Percentiles rank a stretch among this genome's conserved stretches.
Evolutionary conservation across 306 rosid genomes (phyloP).

Genomic region (Fagus crenata): DNA sequence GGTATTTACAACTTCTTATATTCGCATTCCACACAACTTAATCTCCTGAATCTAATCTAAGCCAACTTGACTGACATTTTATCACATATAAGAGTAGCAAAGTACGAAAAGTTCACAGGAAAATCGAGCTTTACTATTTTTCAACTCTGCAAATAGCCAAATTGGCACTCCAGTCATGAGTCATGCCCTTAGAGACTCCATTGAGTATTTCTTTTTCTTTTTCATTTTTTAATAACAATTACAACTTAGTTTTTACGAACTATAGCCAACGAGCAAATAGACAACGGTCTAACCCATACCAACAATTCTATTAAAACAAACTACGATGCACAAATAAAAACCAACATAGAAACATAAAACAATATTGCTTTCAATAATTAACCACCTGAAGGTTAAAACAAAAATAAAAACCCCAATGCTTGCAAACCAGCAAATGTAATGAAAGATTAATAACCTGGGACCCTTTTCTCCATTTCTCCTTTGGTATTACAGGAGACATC

Average conservation of each 20-base stretch:
- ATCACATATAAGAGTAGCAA: neutral
- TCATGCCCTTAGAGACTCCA: no score
- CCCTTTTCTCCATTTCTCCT: constrained; percentile 93
- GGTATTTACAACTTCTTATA: constrained; percentile 5
- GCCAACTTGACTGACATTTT: neutral
- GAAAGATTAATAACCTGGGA: constrained; percentile 69
- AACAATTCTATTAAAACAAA: no score
- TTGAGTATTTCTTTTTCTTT: no score
- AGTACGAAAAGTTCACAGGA: neutral
- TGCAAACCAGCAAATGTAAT: neutral
- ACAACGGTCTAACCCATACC: no score
- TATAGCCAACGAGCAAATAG: no score
- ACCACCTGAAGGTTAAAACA: neutral
- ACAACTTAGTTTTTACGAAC: no score
- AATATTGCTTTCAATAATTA: neutral
- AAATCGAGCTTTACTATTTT: neutral
- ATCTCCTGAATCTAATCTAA: constrained; percentile 14
- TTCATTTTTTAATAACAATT: no score
- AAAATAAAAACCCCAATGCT: neutral
- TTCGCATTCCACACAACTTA: constrained; percentile 16
- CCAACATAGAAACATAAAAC: neutral
- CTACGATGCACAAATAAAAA: no score
- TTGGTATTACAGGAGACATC: constrained; percentile 85
- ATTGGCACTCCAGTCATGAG: no score
- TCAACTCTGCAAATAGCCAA: neutral